phyloP scores from a whole-genome alignment of 257 asterid genomes.

The Verbascum thapsus region DNA sequence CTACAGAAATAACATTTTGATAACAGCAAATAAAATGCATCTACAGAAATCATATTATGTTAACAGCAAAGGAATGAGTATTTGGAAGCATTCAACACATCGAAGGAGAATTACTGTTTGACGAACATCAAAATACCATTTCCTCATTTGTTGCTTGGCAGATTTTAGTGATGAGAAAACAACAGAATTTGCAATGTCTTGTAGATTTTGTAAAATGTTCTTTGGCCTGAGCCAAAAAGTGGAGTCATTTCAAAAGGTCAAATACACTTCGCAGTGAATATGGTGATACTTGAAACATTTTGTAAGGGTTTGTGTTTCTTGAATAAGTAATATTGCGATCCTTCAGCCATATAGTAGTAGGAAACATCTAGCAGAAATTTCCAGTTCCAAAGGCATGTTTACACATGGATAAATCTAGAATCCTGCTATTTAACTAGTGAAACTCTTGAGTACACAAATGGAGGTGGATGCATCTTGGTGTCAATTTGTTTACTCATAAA shows the following conservation, averaged over 20 bases:
- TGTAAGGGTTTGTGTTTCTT: background rate
- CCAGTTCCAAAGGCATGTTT: conserved; percentile 1
- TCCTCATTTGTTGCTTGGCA: conserved; percentile 4
- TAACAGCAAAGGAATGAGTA: background rate
- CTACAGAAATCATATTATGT: background rate
- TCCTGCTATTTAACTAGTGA: background rate
- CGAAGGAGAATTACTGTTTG: background rate
- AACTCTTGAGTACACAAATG: background rate
- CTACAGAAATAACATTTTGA: background rate
- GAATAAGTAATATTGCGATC: background rate
- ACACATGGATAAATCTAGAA: conserved; percentile 14
- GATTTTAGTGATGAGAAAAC: background rate
- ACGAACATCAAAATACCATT: conserved; percentile 1
- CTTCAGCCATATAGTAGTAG: background rate
- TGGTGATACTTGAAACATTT: background rate
- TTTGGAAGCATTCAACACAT: background rate
- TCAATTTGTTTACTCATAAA: conserved; percentile 3
- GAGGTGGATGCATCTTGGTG: conserved; percentile 10
- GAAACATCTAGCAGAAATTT: background rate
- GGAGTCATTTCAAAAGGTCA: background rate
- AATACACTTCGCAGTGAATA: no score
- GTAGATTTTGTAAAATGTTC: background rate
- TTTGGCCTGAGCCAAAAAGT: background rate
- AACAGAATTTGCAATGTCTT: background rate
- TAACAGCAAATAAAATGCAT: background rate